Percentiles rank a stretch among this genome's conserved stretches.
Conservation (phyloP, 768 basidiomycete species). For the Collybiopsis confluens region DNA sequence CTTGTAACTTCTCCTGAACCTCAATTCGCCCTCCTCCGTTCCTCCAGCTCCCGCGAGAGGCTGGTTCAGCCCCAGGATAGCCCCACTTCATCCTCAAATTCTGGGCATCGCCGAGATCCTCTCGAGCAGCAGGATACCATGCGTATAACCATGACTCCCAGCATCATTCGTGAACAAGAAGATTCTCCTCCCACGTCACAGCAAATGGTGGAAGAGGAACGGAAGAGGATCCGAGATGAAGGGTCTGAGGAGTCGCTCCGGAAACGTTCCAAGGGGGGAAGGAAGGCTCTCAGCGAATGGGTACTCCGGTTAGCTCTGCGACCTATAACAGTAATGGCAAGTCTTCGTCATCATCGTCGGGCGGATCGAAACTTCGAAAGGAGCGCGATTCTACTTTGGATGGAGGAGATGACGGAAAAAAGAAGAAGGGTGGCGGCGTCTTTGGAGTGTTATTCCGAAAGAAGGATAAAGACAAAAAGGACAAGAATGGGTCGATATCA, state of each 20-base stretch:
- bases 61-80: conserved; percentile 20
- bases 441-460: conserved; percentile 76
- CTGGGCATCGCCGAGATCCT: conserved; percentile 46
- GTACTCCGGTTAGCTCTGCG: conserved; percentile 40
- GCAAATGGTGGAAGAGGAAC: conserved; percentile 45
- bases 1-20: conserved; percentile 11
- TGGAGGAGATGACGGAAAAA: conserved; percentile 40
- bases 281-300: conserved; percentile 41
- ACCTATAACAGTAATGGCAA: conserved; percentile 28
- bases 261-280: conserved; percentile 47
- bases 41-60: conserved; percentile 46
- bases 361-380: conserved; percentile 41
- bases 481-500: conserved; percentile 35
- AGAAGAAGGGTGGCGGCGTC: conserved; percentile 69
- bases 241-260: conserved; percentile 33
- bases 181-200: conserved; percentile 12
- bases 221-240: conserved; percentile 47
- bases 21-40: conserved; percentile 38
- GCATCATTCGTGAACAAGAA: conserved; percentile 58
- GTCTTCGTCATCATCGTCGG: conserved; percentile 8
- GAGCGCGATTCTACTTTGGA: conserved; percentile 32
- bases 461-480: conserved; percentile 61
- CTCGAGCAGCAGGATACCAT: conserved; percentile 68
- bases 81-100: conserved; percentile 16
- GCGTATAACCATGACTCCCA: conserved; percentile 74